Evolutionary conservation across 2,329 filamentous ascomycete species (phyloP), one percentile per base, ranked within the genome.

Genomic region (Fusarium sulawesiense): DNA sequence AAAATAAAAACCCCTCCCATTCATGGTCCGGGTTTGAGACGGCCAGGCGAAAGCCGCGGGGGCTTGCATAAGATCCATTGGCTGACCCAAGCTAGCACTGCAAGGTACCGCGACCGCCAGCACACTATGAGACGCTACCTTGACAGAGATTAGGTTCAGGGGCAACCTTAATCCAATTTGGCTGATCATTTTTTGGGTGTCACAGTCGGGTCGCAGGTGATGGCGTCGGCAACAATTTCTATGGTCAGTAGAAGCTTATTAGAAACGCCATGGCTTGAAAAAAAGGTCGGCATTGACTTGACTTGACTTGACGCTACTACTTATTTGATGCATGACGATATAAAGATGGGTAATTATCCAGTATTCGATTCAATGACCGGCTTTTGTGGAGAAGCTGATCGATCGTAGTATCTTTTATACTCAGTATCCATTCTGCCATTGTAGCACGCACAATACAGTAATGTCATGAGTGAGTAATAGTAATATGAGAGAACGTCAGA

Each of bases 21-120:
- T 14, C 64, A 48, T 51, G 41, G 23, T 21, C 67, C 50, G 63
- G 67, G 63, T 71, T 70, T 70, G 67, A 68, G 67, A 64, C 62
- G 66, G 56, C 62, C 53, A 57, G 47, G 63, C 45, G 50, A 65
- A 55, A 44, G 65, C 64, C 48, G 61, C 55, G 47, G 66, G 50
- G 61, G 61, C 66, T 66, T 66, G 66, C 61, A 62, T 70, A 46
- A 66, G 48, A 51, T 25, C 30, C 30, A 56, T 55, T 49, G 27
- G 58, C 21, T 45, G 46, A 20, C 41, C 41, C 41, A 32, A 41
- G 50, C 54, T 56, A 70, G 51, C 62, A 66, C 51, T 71, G 68
- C 67, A 70, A 70, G 67, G 68, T 70, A 70, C 67, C 62, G 45
- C 40, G 23, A 37, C 67, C 60, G 57, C 62, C 27, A 47, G 30